A percentile compares a stretch with the other conserved stretches of the same genome.
These are phyloP conservation scores for Neurospora tetraspora DNA, from an alignment of 495 filamentous ascomycete species.

Conservation along the genomic window DNA sequence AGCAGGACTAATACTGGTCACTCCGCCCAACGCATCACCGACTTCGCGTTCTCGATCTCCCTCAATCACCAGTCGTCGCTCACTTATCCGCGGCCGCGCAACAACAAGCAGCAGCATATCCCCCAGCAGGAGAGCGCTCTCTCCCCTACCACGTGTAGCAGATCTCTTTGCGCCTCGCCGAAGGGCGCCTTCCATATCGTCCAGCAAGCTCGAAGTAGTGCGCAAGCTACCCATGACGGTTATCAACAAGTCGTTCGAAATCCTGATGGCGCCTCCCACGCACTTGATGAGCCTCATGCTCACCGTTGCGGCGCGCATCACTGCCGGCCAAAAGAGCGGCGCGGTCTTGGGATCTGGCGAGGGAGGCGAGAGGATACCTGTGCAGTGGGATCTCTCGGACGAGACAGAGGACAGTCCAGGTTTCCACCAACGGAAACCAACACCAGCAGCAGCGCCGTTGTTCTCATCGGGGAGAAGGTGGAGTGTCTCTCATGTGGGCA, in stretches of 20 bases:
- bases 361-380: conserved; percentile 39
- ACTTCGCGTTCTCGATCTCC: background rate
- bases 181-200: background rate
- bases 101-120: conserved; percentile 28
- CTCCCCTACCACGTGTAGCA: conserved; percentile 58
- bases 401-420: conserved; percentile 20
- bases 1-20: background rate
- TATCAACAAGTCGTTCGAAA: conserved; percentile 62
- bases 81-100: conserved; percentile 17
- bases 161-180: conserved; percentile 50
- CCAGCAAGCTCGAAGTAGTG: conserved; percentile 25
- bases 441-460: conserved; percentile 7
- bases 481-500: background rate
- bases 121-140: conserved; percentile 52
- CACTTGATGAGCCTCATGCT: conserved; percentile 69
- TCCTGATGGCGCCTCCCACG: conserved; percentile 65
- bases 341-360: conserved; percentile 38
- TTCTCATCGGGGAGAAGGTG: conserved; percentile 1
- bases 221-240: conserved; percentile 55
- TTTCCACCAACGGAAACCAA: conserved; percentile 14
- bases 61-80: conserved; percentile 2
- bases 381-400: conserved; percentile 46
- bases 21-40: conserved; percentile 2
- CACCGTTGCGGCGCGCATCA: conserved; percentile 65
- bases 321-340: conserved; percentile 50